Percentiles rank a stretch among this genome's conserved stretches.
Conservation (phyloP, 305 asterid species). For the Withania somnifera region DNA sequence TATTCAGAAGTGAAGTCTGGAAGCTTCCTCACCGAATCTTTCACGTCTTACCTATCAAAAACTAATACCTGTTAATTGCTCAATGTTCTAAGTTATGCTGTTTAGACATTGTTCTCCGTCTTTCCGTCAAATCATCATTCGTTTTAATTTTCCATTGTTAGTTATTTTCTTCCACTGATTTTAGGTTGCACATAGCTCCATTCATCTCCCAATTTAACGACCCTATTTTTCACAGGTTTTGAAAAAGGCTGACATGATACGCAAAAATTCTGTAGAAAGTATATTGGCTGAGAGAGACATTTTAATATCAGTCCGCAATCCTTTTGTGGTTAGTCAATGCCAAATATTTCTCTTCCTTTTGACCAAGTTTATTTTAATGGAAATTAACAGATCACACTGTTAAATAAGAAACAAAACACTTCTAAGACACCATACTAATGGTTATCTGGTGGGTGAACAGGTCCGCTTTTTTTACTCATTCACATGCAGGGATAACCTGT, state of each 20-base stretch:
- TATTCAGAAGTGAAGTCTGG: background rate
- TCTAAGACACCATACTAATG: slow-evolving; percentile 31
- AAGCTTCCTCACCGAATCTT: background rate
- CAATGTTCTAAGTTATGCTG: background rate
- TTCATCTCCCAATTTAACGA: background rate
- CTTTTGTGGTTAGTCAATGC: slow-evolving; percentile 85
- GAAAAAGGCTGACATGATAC: slow-evolving; percentile 92
- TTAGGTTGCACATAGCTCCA: background rate
- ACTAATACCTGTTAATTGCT: background rate
- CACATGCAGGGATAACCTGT: slow-evolving; percentile 99
- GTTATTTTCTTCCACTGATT: background rate
- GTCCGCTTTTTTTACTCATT: slow-evolving; percentile 99
- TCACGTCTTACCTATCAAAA: background rate
- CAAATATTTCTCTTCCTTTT: background rate
- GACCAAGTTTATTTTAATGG: background rate
- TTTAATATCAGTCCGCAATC: slow-evolving; percentile 92
- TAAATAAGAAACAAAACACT: slow-evolving; percentile 3
- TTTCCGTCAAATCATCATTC: background rate
- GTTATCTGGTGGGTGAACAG: slow-evolving; percentile 64
- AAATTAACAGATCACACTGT: background rate
- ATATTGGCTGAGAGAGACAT: slow-evolving; percentile 97
- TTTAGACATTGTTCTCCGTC: background rate
- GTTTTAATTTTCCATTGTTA: background rate
- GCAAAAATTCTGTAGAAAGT: slow-evolving; percentile 95
- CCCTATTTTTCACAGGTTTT: slow-evolving; percentile 55